Conservation (phyloP, 139 green algal species). For the Asterochloris sp. region DNA sequence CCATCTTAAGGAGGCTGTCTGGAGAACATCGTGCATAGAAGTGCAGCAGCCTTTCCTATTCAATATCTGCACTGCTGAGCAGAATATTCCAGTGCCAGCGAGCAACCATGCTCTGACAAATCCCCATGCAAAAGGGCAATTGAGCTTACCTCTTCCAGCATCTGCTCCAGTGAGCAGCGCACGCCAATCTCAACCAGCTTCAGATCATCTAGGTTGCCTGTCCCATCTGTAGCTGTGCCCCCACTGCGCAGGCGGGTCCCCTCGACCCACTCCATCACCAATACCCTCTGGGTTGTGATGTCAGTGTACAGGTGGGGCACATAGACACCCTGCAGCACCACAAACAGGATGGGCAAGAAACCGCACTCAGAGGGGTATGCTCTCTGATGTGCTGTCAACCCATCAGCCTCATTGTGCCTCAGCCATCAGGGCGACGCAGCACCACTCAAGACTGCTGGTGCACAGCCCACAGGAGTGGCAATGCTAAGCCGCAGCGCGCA, state of each 20-base stretch:
- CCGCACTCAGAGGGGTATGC: background rate
- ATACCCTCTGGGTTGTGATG: conserved; percentile 51
- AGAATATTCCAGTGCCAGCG: too few relatives aligned
- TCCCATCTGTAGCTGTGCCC: background rate
- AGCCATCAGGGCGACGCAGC: too few relatives aligned
- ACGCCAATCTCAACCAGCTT: conserved; percentile 77
- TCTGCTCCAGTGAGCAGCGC: conserved; percentile 40
- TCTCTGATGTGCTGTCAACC: background rate
- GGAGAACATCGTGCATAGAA: too few relatives aligned
- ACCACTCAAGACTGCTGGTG: too few relatives aligned
- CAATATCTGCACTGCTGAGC: too few relatives aligned
- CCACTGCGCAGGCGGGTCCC: conserved; percentile 65
- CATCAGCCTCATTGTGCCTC: too few relatives aligned
- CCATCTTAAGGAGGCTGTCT: too few relatives aligned
- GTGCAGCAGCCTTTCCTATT: too few relatives aligned
- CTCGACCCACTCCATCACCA: conserved; percentile 93
- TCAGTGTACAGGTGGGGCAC: conserved; percentile 49
- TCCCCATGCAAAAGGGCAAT: too few relatives aligned
- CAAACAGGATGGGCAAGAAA: background rate
- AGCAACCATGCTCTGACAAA: too few relatives aligned
- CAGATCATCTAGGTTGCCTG: conserved; percentile 59
- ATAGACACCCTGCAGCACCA: conserved; percentile 42
- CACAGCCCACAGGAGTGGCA: background rate
- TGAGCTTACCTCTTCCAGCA: conserved; percentile 15
- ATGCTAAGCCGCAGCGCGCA: background rate